Percentiles rank a stretch among this genome's conserved stretches.
Conservation (phyloP, 768 basidiomycete species). For the Collybia nuda region DNA sequence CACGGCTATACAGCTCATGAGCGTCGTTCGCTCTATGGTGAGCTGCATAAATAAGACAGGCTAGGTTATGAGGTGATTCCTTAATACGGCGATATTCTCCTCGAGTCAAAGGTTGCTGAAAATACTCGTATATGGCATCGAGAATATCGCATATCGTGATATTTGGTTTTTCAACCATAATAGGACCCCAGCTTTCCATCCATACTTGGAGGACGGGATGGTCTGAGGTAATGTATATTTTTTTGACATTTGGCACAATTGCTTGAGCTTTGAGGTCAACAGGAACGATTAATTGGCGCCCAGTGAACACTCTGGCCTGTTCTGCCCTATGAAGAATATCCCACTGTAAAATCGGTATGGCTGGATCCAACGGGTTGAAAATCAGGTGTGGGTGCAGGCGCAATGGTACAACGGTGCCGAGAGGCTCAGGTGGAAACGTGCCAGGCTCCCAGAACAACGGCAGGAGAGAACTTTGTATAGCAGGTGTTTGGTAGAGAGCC, state of each 20-base stretch:
- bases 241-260: constrained; percentile 25
- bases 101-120: constrained; percentile 40
- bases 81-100: constrained; percentile 28
- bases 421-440: constrained; percentile 19
- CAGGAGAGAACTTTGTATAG: background rate
- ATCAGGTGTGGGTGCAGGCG: constrained; percentile 29
- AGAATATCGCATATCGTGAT: constrained; percentile 47
- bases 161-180: constrained; percentile 34
- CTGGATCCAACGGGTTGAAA: constrained; percentile 37
- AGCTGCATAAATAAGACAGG: constrained; percentile 25
- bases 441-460: constrained; percentile 17
- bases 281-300: constrained; percentile 24
- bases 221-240: constrained; percentile 37
- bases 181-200: constrained; percentile 52
- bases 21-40: constrained; percentile 36
- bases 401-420: constrained; percentile 16
- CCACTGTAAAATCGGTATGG: constrained; percentile 37
- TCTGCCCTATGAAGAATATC: constrained; percentile 39
- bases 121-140: constrained; percentile 46
- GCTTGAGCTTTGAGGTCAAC: constrained; percentile 31
- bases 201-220: constrained; percentile 35
- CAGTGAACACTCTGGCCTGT: constrained; percentile 30
- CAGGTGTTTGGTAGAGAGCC: constrained; percentile 3
- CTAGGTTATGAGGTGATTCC: constrained; percentile 18
- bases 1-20: constrained; percentile 36